Conservation (phyloP, 768 basidiomycete species). For the Lactarius vividus region DNA sequence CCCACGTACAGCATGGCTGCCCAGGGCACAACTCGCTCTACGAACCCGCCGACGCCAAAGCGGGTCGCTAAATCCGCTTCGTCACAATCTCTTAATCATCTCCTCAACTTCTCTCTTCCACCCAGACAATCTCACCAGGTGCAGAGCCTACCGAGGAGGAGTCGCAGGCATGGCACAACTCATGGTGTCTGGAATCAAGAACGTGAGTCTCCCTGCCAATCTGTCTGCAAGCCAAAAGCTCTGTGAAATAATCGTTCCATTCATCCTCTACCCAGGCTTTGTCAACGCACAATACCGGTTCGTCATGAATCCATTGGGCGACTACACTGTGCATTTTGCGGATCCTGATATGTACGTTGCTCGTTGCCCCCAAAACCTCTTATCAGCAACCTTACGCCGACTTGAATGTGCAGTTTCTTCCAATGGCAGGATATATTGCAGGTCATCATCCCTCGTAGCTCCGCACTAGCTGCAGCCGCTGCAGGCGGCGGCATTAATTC, state of each 20-base stretch:
- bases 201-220: constrained; percentile 54
- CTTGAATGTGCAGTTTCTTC: constrained; percentile 60
- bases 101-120: constrained; percentile 92
- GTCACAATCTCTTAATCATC: constrained; percentile 70
- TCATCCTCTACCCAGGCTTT: constrained; percentile 59
- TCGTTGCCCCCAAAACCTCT: constrained; percentile 34
- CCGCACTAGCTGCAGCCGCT: constrained; percentile 62
- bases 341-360: constrained; percentile 90
- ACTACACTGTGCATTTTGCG: constrained; percentile 93
- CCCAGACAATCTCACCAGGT: constrained; percentile 70
- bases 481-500: constrained; percentile 43
- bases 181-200: constrained; percentile 87
- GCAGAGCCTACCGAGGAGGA: constrained; percentile 65
- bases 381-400: constrained; percentile 26
- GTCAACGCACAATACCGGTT: constrained; percentile 97
- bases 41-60: constrained; percentile 45
- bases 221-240: background rate
- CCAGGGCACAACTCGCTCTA: constrained; percentile 31
- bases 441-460: constrained; percentile 85
- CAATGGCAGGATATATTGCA: constrained; percentile 97
- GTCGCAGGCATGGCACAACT: constrained; percentile 61
- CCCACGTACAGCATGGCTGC: constrained; percentile 28
- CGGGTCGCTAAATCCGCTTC: constrained; percentile 68
- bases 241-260: constrained; percentile 23
- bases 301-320: constrained; percentile 89